Evolutionary conservation across 768 basidiomycete species (phyloP).

Genomic region (Lanmaoa rubissima): DNA sequence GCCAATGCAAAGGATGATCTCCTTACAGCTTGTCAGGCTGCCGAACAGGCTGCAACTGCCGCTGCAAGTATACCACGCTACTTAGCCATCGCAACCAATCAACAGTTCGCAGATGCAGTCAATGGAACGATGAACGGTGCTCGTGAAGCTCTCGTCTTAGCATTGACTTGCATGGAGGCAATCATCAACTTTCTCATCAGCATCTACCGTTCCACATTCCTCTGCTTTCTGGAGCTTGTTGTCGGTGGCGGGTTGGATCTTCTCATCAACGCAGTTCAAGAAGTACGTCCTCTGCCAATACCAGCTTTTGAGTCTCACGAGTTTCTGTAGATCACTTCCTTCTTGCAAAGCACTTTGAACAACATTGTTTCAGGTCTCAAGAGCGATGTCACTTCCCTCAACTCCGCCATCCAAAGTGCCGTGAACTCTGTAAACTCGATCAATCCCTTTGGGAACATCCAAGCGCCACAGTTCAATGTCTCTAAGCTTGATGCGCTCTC

Average conservation of each 20-base stretch:
- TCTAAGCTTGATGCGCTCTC: slow-evolving; percentile 72
- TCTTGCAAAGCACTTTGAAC: slow-evolving; percentile 58
- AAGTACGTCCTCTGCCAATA: slow-evolving; percentile 47
- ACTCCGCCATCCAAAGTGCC: slow-evolving; percentile 61
- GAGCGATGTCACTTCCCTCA: slow-evolving; percentile 63
- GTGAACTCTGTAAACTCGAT: slow-evolving; percentile 71
- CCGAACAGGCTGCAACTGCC: slow-evolving; percentile 77
- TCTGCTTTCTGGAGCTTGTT: slow-evolving; percentile 91
- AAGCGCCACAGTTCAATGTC: slow-evolving; percentile 67
- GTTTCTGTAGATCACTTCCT: slow-evolving; percentile 59
- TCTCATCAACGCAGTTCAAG: slow-evolving; percentile 78
- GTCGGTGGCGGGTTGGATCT: slow-evolving; percentile 78
- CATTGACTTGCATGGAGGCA: slow-evolving; percentile 82
- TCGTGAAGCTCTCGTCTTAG: slow-evolving; percentile 65
- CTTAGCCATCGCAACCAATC: slow-evolving; percentile 81
- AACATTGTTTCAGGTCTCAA: slow-evolving; percentile 70
- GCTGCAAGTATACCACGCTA: slow-evolving; percentile 88
- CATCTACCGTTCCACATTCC: slow-evolving; percentile 87
- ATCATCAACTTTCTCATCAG: slow-evolving; percentile 91
- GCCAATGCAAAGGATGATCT: slow-evolving; percentile 70
- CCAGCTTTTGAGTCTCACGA: slow-evolving; percentile 6
- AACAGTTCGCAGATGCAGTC: slow-evolving; percentile 72
- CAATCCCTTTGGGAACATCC: slow-evolving; percentile 69
- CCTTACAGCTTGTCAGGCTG: slow-evolving; percentile 81
- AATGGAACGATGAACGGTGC: slow-evolving; percentile 79